Conservation (phyloP, 768 basidiomycete species). For the Panus rudis region DNA sequence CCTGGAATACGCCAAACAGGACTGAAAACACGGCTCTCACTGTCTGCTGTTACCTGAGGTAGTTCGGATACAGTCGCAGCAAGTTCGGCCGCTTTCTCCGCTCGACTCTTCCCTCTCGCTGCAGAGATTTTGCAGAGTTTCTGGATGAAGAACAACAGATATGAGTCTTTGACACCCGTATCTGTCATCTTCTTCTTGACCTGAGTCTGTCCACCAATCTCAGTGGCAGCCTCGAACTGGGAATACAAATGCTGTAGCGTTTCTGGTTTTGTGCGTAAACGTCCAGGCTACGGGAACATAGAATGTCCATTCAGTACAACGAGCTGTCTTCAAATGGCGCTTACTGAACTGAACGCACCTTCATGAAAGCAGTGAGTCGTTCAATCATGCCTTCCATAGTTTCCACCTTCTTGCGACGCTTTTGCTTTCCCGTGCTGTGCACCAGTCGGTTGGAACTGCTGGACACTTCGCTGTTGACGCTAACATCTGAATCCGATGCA, state of each 20-base stretch:
- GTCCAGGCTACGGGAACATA: neutral
- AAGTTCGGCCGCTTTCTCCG: neutral
- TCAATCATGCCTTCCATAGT: neutral
- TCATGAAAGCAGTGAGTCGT: neutral
- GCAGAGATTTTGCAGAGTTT: neutral
- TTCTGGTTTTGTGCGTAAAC: neutral
- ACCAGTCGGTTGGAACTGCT: neutral
- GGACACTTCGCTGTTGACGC: neutral
- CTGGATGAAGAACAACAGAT: neutral
- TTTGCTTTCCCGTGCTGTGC: neutral
- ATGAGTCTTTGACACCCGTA: neutral
- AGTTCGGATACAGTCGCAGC: neutral
- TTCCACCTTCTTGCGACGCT: neutral
- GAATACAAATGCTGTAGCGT: neutral
- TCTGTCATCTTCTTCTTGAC: neutral
- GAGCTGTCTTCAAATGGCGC: neutral
- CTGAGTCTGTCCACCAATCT: neutral
- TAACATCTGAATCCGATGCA: no score
- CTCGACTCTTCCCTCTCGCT: neutral
- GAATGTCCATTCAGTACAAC: neutral
- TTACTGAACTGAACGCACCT: no score
- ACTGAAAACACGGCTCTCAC: conserved; percentile 15
- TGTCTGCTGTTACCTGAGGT: neutral
- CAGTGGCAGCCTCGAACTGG: neutral
- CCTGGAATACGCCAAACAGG: conserved; percentile 28